phyloP scores from a whole-genome alignment of 1,284 basidiomycete species.

The Tylopilus sp. region DNA sequence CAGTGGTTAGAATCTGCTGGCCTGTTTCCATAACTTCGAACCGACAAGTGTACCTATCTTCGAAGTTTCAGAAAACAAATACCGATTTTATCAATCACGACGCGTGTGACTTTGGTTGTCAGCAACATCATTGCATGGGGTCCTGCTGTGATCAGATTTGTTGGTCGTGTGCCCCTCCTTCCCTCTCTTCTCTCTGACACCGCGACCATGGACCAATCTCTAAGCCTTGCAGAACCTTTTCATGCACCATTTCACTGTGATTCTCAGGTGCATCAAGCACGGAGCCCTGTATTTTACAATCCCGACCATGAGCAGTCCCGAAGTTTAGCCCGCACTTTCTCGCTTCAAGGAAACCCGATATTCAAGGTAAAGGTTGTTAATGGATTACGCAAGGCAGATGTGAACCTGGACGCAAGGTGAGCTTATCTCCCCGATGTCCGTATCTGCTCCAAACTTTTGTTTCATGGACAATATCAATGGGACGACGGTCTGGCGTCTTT shows the following conservation, averaged over 20 bases:
- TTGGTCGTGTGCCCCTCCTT: conserved; percentile 23
- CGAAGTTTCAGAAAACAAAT: not conserved
- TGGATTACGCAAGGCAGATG: conserved; percentile 58
- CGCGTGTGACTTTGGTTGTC: not conserved
- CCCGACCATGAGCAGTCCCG: conserved; percentile 4
- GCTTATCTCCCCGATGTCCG: conserved; percentile 29
- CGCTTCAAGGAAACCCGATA: not conserved
- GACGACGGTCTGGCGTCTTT: conserved; percentile 35
- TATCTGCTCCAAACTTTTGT: conserved; percentile 13
- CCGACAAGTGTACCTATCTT: not conserved
- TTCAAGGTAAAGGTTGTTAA: conserved; percentile 39
- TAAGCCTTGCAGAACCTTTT: conserved; percentile 11
- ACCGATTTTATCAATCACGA: not conserved
- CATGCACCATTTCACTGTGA: not conserved
- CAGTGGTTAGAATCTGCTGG: not conserved
- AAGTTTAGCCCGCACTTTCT: conserved; percentile 2
- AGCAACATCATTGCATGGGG: not conserved
- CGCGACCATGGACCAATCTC: conserved; percentile 13
- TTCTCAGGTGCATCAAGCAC: conserved; percentile 2
- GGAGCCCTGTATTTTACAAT: conserved; percentile 7
- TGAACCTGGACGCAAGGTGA: conserved; percentile 70
- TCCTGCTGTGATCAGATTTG: conserved; percentile 1
- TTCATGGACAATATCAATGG: conserved; percentile 9
- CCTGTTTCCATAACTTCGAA: not conserved
- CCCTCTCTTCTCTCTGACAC: not conserved